Base-by-base conservation (phyloP, 2,329 filamentous ascomycete species). In the Chaetomiaceae sp. region DNA sequence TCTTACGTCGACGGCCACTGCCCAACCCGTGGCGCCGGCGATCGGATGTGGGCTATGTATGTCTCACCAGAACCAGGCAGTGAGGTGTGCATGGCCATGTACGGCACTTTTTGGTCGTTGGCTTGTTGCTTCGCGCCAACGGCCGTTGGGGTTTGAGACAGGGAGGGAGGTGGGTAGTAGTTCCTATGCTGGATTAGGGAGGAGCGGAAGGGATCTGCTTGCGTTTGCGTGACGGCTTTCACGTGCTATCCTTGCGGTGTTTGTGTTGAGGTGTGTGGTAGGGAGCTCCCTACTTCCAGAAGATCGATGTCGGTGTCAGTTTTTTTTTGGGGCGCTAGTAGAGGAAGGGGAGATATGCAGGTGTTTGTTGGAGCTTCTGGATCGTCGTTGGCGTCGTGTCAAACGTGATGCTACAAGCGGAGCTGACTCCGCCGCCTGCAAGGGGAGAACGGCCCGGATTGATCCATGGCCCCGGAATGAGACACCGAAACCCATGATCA, bases 41-140 rank as follows among this genome's bases (percentile, higher is more conserved):
- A 18, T 47, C 44, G 48, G 48, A 51, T 51, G 32, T 29, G 37
- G 44, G 44, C 33, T n/a, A 11, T 38, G 33, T 38, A 29, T 47
- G 44, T 47, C 33, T 47, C 33, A 47, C 33, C n/a, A 9, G 11
- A 38, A 16, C 30, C 3, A n/a, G 29, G 29, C 21, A 27, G 30
- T 33, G 27, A n/a, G 11, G 21, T 18, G 29, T 33, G 42, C 18
- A 23, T 9, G 18, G 7, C 16, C 18, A 25, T 45, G 42, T 45
- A 21, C 13, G 43, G 43, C 20, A 36, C 14, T 25, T 45, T 36
- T 16, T 7, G 32, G 13, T 11, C 25, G 30, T 18, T 13, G 2
- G 32, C 13, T n/a, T 34, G 32, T 34, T 34, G 32, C 13, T 34
- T 34, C 25, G 9, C 27, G 11, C 18, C 18, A 21, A 21, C 42